phyloP scores from a whole-genome alignment of 2,329 filamentous ascomycete genomes.

The Penicillium palitans region DNA sequence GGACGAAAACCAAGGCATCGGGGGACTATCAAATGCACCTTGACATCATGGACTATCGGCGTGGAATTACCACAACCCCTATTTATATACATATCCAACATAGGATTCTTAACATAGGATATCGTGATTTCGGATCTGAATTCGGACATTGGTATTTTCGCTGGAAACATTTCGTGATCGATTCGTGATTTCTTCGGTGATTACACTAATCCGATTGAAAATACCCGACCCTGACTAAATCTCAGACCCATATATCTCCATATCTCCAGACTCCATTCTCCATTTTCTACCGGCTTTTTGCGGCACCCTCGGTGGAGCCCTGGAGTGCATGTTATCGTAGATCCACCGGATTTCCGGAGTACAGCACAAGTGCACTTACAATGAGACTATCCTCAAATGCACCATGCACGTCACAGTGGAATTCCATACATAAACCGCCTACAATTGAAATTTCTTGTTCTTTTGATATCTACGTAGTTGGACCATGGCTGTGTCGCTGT shows the following conservation, averaged over 20 bases:
- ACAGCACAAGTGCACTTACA: conserved; percentile 16
- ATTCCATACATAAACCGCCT: conserved; percentile 10
- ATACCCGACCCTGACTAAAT: not conserved
- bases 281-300: conserved; percentile 17
- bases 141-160: not conserved
- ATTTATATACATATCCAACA: not conserved
- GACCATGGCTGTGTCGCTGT: conserved; percentile 1
- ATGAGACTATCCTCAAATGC: conserved; percentile 11
- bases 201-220: not conserved
- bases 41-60: conserved; percentile 24
- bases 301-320: conserved; percentile 19
- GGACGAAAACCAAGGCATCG: conserved; percentile 23
- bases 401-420: conserved; percentile 26
- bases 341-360: conserved; percentile 19
- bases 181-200: not conserved
- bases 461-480: not conserved
- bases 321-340: conserved; percentile 13
- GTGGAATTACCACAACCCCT: conserved; percentile 17
- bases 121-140: conserved; percentile 9
- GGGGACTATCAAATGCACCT: conserved; percentile 20
- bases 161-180: not conserved
- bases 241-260: not conserved
- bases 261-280: conserved; percentile 5
- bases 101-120: not conserved
- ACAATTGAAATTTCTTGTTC: not conserved